A percentile compares a stretch with the other conserved stretches of the same genome.
Evolutionary conservation across 2,329 filamentous ascomycete genomes (phyloP).

Genomic region (Aspergillus quadrilineatus): DNA sequence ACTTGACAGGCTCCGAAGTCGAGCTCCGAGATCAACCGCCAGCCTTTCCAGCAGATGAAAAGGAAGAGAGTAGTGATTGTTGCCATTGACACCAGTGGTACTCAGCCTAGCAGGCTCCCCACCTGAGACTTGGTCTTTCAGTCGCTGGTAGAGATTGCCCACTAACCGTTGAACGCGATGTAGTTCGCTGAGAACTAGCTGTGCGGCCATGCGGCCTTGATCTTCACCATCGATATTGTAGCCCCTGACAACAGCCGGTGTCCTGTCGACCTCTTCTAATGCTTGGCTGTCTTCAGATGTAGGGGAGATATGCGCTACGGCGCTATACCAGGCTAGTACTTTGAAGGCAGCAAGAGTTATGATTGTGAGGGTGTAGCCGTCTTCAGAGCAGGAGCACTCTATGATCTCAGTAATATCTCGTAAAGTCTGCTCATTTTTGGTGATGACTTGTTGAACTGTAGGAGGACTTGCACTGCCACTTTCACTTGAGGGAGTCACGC

Average conservation of each 20-base stretch:
- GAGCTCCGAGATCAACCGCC: background rate
- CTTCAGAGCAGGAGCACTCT: no score
- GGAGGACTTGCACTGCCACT: no score
- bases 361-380: no score
- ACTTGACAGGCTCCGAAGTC: background rate
- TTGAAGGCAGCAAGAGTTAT: no score
- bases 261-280: background rate
- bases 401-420: no score
- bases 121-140: background rate
- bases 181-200: constrained; percentile 9
- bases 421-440: no score
- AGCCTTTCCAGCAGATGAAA: background rate
- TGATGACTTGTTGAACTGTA: no score
- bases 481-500: no score
- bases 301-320: no score
- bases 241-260: background rate
- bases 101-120: background rate
- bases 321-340: no score
- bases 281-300: background rate
- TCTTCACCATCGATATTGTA: background rate
- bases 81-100: background rate
- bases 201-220: constrained; percentile 9
- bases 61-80: background rate
- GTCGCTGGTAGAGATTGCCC: constrained; percentile 2
- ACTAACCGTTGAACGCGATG: constrained; percentile 6